Evolutionary conservation across 441 rosid genomes (phyloP), one percentile per base, ranked within the genome.

Genomic region (Arabidopsis lyrata): DNA sequence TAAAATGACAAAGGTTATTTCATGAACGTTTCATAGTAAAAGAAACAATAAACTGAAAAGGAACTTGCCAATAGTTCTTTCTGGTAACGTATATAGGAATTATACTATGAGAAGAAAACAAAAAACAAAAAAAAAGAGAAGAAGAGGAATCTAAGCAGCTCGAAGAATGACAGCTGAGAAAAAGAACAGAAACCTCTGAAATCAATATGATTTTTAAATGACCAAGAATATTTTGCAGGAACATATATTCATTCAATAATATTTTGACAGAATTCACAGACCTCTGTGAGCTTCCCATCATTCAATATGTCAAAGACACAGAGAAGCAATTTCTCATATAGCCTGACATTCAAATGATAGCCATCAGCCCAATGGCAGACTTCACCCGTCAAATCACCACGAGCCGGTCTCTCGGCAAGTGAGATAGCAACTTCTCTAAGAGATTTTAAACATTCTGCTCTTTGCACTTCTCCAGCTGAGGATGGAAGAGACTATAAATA

Each of bases 331-430:
- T 93, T 96, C 81, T 93, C 97, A 50, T 93, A 96, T 52, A 96
- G 85, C 79, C 87, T 91, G 77, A 91, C 89, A 80, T 96, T 96
- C 71, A 96, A 84, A 85, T 88, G 95, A 81, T 93, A 96, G 44
- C 99, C 98, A 88, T 93, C 99, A 49, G 96, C 97, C 99, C 99
- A 96, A 74, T 96, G 99, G 88, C 97, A 91, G 39, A 96, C 92
- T 90, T 91, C 97, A 78, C 99, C 99, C 48, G 99, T 91, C 81
- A 91, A 88, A 86, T 96, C 99, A 80, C 97, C 97, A 63, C 95
- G 93, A 59, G 97, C 97, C 13, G 98, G 97, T 78, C 98, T 91
- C 89, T 93, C 98, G 68, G 99, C 96, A 83, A 96, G 95, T 82
- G 96, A 89, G 76, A 81, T 83, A 68, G 95, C 93, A 81, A 91